Base-by-base conservation (phyloP, 345 rosid genomes). In the Hirschfeldia incana region DNA sequence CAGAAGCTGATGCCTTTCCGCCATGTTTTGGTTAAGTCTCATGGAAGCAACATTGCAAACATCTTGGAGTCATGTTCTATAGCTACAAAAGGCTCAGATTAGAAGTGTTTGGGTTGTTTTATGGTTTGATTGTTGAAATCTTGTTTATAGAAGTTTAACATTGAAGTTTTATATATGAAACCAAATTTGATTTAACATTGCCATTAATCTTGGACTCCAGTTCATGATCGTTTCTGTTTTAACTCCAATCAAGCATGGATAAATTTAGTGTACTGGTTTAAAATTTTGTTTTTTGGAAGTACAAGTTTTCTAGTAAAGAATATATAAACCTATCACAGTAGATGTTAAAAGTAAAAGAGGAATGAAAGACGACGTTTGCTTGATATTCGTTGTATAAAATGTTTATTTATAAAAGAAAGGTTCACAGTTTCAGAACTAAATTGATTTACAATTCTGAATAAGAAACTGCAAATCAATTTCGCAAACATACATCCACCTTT, bases 1-100 rank as follows among this genome's bases (percentile, higher is more conserved):
- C 5, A 67, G 16, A 67, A 75, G 73, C 59, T 75, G 0, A 67
- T 37, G 73, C 78, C 72, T 67, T 39, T 28, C 58, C 13, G 60
- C 8, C 21, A 6, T 2, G 17, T 75, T 55, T 57, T 75, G 44
- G 66, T 65, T 67, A 67, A 4, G 4, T 67, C 59, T 67, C 67
- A 57, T 8, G 59, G 78, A n/a, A 53, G 59, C 59, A 53, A 53
- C 2, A 53, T 53, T 16, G 59, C 59, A 53, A 53, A 53, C 1
- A 1, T 53, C 26, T 53, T 53, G 59, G 59, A 53, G 26, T 51
- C 58, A 51, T 51, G 8, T 51, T 51, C 8, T 6, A n/a, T 51
- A 51, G 3, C 21, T 51, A 51, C 58, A 51, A 15, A 8, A 51
- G 7, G 58, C 58, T 51, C 21, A 51, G 16, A n/a, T 15, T n/a